A percentile compares a stretch with the other conserved stretches of the same genome.
Conservation (phyloP, 2,329 filamentous ascomycete genomes). For the Myriosclerotinia curreyana region DNA sequence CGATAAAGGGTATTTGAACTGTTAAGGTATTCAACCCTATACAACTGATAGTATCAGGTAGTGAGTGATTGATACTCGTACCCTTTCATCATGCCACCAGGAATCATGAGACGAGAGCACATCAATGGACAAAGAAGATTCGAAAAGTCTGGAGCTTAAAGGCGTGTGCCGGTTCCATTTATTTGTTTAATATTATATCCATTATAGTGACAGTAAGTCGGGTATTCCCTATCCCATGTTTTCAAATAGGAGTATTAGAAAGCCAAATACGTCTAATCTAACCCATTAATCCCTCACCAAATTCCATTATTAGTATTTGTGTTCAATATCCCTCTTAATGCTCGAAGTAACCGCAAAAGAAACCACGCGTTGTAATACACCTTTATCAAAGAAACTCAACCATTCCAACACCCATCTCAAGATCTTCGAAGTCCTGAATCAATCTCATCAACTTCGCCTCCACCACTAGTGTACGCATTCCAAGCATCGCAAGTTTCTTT, state of each 20-base stretch:
- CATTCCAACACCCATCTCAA: background rate
- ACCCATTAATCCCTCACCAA: background rate
- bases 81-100: too few relatives aligned
- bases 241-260: too few relatives aligned
- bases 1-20: too few relatives aligned
- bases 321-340: background rate
- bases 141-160: too few relatives aligned
- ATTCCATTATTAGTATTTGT: background rate
- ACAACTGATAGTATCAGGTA: too few relatives aligned
- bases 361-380: background rate
- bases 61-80: too few relatives aligned
- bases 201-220: background rate
- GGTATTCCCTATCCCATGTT: too few relatives aligned
- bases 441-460: constrained; percentile 49
- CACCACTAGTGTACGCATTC: constrained; percentile 46
- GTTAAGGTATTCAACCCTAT: too few relatives aligned
- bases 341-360: background rate
- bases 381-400: background rate
- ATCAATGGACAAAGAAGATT: too few relatives aligned
- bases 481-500: constrained; percentile 52
- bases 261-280: background rate
- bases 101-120: too few relatives aligned
- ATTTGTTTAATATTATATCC: background rate
- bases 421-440: constrained; percentile 45
- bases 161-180: background rate